Evolutionary conservation across 257 asterid species (phyloP).

Genomic region (Nicotiana sylvestris): DNA sequence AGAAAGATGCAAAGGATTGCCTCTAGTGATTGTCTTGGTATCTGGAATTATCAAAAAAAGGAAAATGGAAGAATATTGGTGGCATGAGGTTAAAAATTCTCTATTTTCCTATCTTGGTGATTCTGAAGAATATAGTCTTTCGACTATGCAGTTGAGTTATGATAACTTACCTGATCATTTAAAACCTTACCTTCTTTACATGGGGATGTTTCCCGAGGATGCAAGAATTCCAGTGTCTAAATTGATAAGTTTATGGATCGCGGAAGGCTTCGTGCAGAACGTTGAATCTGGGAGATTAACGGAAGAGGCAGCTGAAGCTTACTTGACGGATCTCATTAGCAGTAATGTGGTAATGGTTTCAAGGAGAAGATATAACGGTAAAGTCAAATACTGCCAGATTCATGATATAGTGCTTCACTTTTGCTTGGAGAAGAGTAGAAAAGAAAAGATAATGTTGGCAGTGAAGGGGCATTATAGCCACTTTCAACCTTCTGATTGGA

Average conservation of each 20-base stretch:
- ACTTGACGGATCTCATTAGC: neutral
- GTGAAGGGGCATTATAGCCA: neutral
- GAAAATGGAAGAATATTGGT: neutral
- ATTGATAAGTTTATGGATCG: neutral
- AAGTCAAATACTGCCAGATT: neutral
- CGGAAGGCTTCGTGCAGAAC: neutral
- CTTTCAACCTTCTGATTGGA: neutral
- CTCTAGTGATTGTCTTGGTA: neutral
- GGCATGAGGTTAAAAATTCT: neutral
- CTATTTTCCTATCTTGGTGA: neutral
- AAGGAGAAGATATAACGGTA: neutral
- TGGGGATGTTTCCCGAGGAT: conserved; percentile 4
- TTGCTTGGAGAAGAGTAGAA: neutral
- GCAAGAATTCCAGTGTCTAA: neutral
- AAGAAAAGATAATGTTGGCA: neutral
- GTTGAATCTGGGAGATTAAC: neutral
- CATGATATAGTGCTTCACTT: conserved; percentile 1
- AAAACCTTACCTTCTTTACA: neutral
- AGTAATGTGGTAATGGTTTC: neutral
- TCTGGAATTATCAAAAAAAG: neutral
- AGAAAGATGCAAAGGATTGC: conserved; percentile 4
- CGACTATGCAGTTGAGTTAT: conserved; percentile 3
- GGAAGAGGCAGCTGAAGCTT: conserved; percentile 7
- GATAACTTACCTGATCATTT: neutral
- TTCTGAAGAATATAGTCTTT: neutral